phyloP scores from a whole-genome alignment of 2,329 filamentous ascomycete species.

The Fusarium albidum region DNA sequence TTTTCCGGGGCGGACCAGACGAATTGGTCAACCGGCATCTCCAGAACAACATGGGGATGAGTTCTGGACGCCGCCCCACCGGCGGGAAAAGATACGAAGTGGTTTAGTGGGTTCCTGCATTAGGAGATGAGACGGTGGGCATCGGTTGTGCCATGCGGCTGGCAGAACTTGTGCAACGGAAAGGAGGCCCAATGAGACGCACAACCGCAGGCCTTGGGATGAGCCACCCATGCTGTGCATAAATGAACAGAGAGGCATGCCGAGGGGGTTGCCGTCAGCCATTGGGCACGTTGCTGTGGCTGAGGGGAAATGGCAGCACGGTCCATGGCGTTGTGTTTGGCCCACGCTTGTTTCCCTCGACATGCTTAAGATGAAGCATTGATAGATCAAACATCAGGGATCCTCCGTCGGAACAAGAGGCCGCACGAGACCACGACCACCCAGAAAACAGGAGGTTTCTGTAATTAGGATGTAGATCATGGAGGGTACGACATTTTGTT shows the following conservation, averaged over 20 bases:
- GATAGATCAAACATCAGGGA: neutral
- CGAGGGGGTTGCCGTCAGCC: neutral
- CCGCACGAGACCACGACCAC: no score
- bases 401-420: neutral
- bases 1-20: constrained; percentile 7
- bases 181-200: constrained; percentile 23
- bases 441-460: no score
- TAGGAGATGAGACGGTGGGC: constrained; percentile 21
- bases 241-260: constrained; percentile 2
- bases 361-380: neutral
- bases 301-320: neutral
- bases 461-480: no score
- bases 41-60: neutral
- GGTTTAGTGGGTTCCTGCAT: constrained; percentile 40
- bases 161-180: constrained; percentile 29
- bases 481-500: neutral
- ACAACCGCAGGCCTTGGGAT: constrained; percentile 3
- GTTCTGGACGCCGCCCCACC: constrained; percentile 4
- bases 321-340: neutral
- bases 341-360: neutral
- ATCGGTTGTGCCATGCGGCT: constrained; percentile 13
- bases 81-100: neutral
- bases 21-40: neutral
- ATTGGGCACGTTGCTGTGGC: constrained; percentile 16
- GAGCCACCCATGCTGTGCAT: constrained; percentile 10